Evolutionary conservation across 345 rosid genomes (phyloP), one percentile per base, ranked within the genome.

Genomic region (Brassica incana): DNA sequence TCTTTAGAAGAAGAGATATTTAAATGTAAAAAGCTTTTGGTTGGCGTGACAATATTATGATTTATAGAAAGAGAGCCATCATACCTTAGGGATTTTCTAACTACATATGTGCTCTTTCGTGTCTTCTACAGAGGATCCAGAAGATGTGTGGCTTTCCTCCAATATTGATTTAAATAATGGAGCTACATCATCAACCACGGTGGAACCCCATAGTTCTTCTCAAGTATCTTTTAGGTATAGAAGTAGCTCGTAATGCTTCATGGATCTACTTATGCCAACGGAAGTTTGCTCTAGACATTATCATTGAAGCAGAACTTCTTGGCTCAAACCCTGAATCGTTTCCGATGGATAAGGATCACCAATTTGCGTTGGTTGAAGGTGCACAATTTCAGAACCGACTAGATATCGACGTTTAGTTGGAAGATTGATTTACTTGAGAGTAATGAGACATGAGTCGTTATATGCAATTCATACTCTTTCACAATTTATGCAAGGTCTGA

Each of bases 71-170:
- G 36, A 69, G 36, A 75, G 43, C 65, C 61, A 72, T 61, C 72
- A 38, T 84, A 93, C 99, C 94, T 88, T 61, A 95, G 79, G 65
- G 93, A 73, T 83, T 77, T 81, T 65, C 80, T 97, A 98, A 93
- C 99, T 97, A 95, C 59, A 79, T 74, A 30, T 76, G 65, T 71
- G 76, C 73, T 81, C 86, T 80, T 78, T 80, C 14, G 93, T 87
- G 85, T 89, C 94, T 84, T 88, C 92, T 67, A 16, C 73, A 14
- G 11, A 84, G 84, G 63, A 82, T 23, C 45, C 40, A 73, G 97
- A 87, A 35, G 94, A 88, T 75, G 77, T 30, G 80, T 87, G 88
- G 79, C 83, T 93, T 85, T 87, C 92, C 85, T 91, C 93, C 86
- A 93, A 69, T 72, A 95, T 90, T 82, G 76, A 73, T 87, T 85